phyloP scores from a whole-genome alignment of 1,284 basidiomycete genomes.

The Sporisorium graminicola region DNA sequence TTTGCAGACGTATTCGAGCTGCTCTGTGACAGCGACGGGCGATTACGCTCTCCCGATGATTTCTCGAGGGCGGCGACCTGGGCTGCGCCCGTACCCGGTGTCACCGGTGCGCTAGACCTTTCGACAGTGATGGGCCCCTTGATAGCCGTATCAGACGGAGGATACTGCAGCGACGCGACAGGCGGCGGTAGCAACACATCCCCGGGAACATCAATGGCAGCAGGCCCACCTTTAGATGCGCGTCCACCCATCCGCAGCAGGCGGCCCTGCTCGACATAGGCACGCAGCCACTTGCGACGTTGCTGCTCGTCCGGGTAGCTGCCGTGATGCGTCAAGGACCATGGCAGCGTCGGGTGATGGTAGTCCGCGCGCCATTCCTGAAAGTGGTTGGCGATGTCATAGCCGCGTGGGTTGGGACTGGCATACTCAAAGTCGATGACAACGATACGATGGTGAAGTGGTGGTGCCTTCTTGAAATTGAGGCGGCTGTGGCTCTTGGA shows the following conservation, averaged over 20 bases:
- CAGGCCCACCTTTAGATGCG: slow-evolving; percentile 27
- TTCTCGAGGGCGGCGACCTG: slow-evolving; percentile 46
- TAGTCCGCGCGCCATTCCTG: slow-evolving; percentile 68
- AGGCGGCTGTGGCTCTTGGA: slow-evolving; percentile 41
- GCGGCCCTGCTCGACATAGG: slow-evolving; percentile 67
- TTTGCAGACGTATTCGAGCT: slow-evolving; percentile 21
- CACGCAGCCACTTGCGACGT: slow-evolving; percentile 64
- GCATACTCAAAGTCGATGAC: slow-evolving; percentile 69
- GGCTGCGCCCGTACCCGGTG: slow-evolving; percentile 40
- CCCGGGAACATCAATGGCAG: slow-evolving; percentile 26
- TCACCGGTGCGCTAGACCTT: slow-evolving; percentile 35
- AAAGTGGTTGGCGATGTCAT: slow-evolving; percentile 68
- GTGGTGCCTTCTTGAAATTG: slow-evolving; percentile 30
- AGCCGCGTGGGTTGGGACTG: slow-evolving; percentile 62
- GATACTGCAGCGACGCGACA: slow-evolving; percentile 29
- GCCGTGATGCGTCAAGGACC: slow-evolving; percentile 60
- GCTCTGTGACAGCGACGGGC: slow-evolving; percentile 23
- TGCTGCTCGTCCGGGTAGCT: slow-evolving; percentile 59
- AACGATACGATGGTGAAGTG: slow-evolving; percentile 63
- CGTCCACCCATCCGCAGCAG: slow-evolving; percentile 56
- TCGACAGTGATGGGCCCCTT: slow-evolving; percentile 41
- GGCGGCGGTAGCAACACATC: slow-evolving; percentile 56
- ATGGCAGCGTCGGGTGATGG: slow-evolving; percentile 54
- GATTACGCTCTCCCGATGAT: slow-evolving; percentile 39
- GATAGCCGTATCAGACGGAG: slow-evolving; percentile 21